These are phyloP conservation scores for Dryas octopetala DNA, from an alignment of 306 rosid species.

Conservation along the genomic window DNA sequence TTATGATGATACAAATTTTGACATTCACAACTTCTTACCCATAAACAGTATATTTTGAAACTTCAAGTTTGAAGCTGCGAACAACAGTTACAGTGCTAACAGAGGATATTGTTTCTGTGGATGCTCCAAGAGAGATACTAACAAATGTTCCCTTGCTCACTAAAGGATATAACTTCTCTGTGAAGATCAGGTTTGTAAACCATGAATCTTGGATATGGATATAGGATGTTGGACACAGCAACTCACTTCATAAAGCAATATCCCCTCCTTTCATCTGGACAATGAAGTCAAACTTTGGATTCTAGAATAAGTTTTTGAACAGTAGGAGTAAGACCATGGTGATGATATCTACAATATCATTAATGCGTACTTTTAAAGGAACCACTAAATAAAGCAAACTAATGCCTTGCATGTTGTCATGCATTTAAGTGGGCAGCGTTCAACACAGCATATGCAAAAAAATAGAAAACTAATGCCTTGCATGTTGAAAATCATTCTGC, in stretches of 20 bases:
- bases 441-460: neutral
- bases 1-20: conserved; percentile 14
- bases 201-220: conserved; percentile 14
- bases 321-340: neutral
- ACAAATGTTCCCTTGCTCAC: conserved; percentile 82
- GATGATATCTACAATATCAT: neutral
- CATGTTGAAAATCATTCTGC: neutral
- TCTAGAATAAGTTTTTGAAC: neutral
- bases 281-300: neutral
- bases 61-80: conserved; percentile 58
- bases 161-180: conserved; percentile 83
- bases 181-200: conserved; percentile 72
- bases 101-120: conserved; percentile 57
- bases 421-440: neutral
- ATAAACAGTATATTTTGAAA: conserved; percentile 64
- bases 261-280: too few species aligned
- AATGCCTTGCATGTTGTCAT: neutral
- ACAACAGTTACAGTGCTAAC: conserved; percentile 61
- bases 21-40: conserved; percentile 27
- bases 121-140: conserved; percentile 77
- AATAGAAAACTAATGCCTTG: neutral
- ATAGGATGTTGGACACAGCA: neutral
- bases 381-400: neutral
- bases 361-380: neutral
- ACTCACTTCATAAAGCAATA: neutral